Conservation (phyloP, 75 land plant species). For the Cryptomeria japonica region DNA sequence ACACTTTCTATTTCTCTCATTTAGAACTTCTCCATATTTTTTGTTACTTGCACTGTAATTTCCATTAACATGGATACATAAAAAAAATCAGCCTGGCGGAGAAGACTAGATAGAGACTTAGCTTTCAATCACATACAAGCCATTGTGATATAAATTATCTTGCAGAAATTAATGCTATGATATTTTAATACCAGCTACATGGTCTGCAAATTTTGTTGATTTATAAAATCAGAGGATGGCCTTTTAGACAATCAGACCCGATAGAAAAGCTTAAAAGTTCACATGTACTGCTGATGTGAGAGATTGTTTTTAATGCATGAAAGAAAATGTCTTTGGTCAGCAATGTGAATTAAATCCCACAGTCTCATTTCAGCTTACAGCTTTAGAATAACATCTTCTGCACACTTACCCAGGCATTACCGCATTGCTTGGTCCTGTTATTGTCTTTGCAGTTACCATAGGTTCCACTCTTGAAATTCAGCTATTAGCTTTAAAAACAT, state of each 20-base stretch:
- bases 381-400: background rate
- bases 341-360: too few relatives aligned
- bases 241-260: background rate
- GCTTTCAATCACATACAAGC: background rate
- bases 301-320: background rate
- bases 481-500: background rate
- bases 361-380: background rate
- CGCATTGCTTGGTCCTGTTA: background rate
- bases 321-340: background rate
- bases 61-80: background rate
- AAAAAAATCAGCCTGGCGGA: background rate
- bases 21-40: background rate
- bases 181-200: background rate
- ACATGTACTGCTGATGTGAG: background rate
- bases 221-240: background rate
- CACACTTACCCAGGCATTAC: background rate
- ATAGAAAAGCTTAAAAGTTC: background rate
- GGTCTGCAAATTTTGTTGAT: background rate
- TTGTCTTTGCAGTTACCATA: background rate
- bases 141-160: background rate
- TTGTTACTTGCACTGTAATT: background rate
- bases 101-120: background rate
- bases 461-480: background rate
- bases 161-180: background rate
- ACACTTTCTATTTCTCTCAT: background rate